Base-by-base conservation (phyloP, 2,329 filamentous ascomycete genomes). In the Alternaria metachromatica region DNA sequence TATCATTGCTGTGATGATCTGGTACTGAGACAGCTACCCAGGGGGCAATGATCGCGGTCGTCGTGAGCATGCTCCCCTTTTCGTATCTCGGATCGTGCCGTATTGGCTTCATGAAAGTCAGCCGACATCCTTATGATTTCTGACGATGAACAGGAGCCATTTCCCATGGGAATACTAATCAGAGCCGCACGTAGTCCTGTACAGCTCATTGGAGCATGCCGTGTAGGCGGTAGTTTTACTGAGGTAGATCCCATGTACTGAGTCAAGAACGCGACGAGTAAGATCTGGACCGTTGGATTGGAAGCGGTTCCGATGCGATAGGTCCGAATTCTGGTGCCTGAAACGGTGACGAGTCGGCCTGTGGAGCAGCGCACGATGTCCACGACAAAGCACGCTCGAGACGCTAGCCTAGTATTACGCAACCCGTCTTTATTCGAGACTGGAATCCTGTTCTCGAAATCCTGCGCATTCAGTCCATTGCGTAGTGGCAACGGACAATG, bases 311-410 rank as follows among this genome's bases (percentile, higher is more conserved):
- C 51, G 44, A 60, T 58, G 21, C 68, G 64, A 76, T 76, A 70
- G 70, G 75, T 62, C 65, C 20, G 65, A 69, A 76, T 70, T 67
- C 65, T 67, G 72, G 55, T 76, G 75, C 73, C 73, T 77, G 71
- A 69, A 70, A 70, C 69, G 62, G 65, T 59, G 60, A 67, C 58
- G 61, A 68, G 57, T 59, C 62, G 60, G 54, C 44, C 55, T 58
- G 65, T 67, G 61, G 53, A 66, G 43, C 45, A 56, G 26, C 49
- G 37, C 50, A 46, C 48, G 61, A 63, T 59, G 60, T 58, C 69
- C 55, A 60, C 57, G 60, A 63, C 57, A 54, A 61, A 58, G 68
- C 66, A 70, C 64, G 65, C 57, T 48, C 63, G 62, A 62, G 62
- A 73, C 67, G 69, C 58, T 58, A 50, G 63, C 33, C 51, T 51